Evolutionary conservation across 2,329 filamentous ascomycete species (phyloP), one percentile per base, ranked within the genome.

Genomic region (Fonsecaea erecta): DNA sequence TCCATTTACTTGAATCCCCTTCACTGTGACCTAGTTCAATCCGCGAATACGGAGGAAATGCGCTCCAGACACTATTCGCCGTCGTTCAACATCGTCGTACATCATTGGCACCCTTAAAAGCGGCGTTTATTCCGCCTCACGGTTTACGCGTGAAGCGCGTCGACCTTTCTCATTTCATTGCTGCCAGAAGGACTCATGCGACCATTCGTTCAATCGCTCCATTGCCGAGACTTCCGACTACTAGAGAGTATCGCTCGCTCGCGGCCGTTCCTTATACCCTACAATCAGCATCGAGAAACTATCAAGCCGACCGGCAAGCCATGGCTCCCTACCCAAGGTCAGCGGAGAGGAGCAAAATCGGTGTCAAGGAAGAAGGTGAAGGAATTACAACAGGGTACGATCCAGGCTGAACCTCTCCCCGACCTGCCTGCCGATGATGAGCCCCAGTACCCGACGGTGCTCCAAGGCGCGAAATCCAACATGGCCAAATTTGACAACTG

Each of bases 401-500:
- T 89, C 46, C 77, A 81, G 51, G 69, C 79, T 30, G 73, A 77
- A 24, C 75, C 81, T 6, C 73, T 78, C 7, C 77, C 77, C 59
- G 73, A 80, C 62, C 75, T 79, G 35, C 75, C 77, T 56, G 75
- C 80, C 51, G 79, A 83, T 61, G 78, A 83, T 60, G 77, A 78
- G 34, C 84, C 84, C 21, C 81, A 82, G 65, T 97, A 97, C 77
- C 93, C 95, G 16, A 90, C 92, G n/a, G 90, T 98, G 54, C 82
- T 98, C 64, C 86, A 92, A 74, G 93, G 97, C 76, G 94, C 92
- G 30, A 86, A 88, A 63, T 91, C 88, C 71, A 96, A 97, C 78
- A 97, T 98, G 89, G 85, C 88, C 71, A 93, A 90, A 73, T 97
- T 96, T 79, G 86, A 88, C 73, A 92, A 96, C 73, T 98, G 94